These are phyloP conservation scores for Pseudocercospora macadamiae DNA, from an alignment of 2,329 filamentous ascomycete genomes.

Conservation along the genomic window DNA sequence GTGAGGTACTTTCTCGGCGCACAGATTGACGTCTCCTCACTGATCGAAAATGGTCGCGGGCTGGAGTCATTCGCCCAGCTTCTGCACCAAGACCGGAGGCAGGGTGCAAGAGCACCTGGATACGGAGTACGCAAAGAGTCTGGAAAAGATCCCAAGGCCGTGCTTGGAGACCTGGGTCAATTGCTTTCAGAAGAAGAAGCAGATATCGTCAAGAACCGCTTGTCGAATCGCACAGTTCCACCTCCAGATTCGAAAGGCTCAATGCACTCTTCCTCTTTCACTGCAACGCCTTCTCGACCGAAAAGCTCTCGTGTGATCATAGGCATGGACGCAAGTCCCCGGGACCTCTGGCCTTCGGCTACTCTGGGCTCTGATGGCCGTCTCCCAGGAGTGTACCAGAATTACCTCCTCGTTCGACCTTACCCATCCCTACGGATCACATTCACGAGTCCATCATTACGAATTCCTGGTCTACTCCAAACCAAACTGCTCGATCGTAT, in stretches of 20 bases:
- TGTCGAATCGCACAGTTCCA: slow-evolving; percentile 1
- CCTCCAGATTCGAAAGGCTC: not conserved
- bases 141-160: slow-evolving; percentile 29
- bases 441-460: slow-evolving; percentile 69
- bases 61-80: slow-evolving; percentile 42
- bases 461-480: slow-evolving; percentile 66
- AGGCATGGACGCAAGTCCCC: slow-evolving; percentile 34
- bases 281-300: not conserved
- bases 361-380: slow-evolving; percentile 39
- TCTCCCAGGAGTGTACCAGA: slow-evolving; percentile 44
- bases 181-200: slow-evolving; percentile 38
- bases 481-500: slow-evolving; percentile 48
- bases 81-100: slow-evolving; percentile 33
- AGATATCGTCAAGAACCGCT: slow-evolving; percentile 34
- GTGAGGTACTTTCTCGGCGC: slow-evolving; percentile 46
- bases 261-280: slow-evolving; percentile 5
- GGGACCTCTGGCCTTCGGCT: slow-evolving; percentile 35
- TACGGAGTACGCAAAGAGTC: slow-evolving; percentile 2
- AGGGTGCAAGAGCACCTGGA: slow-evolving; percentile 28
- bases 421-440: slow-evolving; percentile 68
- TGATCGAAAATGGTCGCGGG: slow-evolving; percentile 42
- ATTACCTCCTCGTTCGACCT: slow-evolving; percentile 66
- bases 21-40: slow-evolving; percentile 44
- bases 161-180: slow-evolving; percentile 35
- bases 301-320: slow-evolving; percentile 25